phyloP scores from a whole-genome alignment of 2,329 filamentous ascomycete genomes.

The Stachybotrys elegans region DNA sequence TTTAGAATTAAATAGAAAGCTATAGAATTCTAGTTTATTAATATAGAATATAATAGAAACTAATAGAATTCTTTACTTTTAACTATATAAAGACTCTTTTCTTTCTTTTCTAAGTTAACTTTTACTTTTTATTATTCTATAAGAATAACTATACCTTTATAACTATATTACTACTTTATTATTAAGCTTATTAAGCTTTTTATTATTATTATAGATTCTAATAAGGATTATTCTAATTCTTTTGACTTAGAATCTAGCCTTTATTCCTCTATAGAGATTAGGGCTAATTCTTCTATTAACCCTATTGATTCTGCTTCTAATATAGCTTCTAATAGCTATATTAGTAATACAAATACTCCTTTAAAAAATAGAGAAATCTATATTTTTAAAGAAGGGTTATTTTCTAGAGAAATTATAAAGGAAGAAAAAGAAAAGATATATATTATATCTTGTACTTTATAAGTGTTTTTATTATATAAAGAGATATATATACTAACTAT shows the following conservation, averaged over 20 bases:
- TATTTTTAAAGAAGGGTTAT: background rate
- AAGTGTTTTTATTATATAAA: background rate
- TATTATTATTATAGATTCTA: background rate
- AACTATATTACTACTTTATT: background rate
- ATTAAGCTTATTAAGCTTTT: background rate
- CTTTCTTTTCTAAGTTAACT: background rate
- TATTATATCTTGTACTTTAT: background rate
- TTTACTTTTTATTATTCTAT: background rate
- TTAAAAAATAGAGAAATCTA: too few species aligned
- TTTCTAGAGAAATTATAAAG: background rate
- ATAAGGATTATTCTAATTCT: slow-evolving; percentile 1
- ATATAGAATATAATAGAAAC: too few species aligned
- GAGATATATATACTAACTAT: background rate
- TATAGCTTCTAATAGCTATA: background rate
- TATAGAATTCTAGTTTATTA: too few species aligned
- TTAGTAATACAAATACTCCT: too few species aligned
- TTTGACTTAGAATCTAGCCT: background rate
- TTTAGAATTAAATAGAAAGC: too few species aligned
- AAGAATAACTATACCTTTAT: background rate
- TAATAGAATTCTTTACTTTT: too few species aligned
- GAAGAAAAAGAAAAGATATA: background rate
- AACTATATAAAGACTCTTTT: background rate
- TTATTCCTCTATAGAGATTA: slow-evolving; percentile 1
- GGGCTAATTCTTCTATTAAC: background rate
- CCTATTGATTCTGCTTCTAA: slow-evolving; percentile 1